A percentile compares a stretch with the other conserved stretches of the same genome.
Evolutionary conservation across 768 basidiomycete genomes (phyloP).

Genomic region (Naganishia kalamii): DNA sequence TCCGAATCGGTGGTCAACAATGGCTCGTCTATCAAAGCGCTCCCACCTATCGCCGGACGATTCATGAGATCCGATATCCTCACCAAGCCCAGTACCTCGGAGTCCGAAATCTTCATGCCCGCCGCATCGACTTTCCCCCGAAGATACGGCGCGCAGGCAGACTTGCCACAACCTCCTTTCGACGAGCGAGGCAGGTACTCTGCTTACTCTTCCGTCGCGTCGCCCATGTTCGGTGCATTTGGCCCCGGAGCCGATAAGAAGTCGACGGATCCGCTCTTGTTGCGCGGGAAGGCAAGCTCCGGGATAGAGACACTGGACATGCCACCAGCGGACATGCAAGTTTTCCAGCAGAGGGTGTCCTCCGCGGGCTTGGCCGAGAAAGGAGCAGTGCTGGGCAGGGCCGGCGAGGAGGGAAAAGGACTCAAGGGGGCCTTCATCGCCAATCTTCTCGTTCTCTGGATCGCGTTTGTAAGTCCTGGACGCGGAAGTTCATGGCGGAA

Average conservation of each 20-base stretch:
- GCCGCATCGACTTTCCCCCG: neutral
- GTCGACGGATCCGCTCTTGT: slow-evolving; percentile 22
- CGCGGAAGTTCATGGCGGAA: neutral
- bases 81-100: neutral
- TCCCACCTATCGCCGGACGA: neutral
- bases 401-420: too few relatives aligned
- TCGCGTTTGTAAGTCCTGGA: slow-evolving; percentile 14
- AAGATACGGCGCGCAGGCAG: neutral
- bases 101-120: slow-evolving; percentile 10
- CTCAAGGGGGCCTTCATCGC: neutral
- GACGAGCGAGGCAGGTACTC: neutral
- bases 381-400: neutral
- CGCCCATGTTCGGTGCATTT: slow-evolving; percentile 1
- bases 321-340: neutral
- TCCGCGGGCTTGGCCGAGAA: too few relatives aligned
- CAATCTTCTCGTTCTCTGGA: slow-evolving; percentile 9
- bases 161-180: neutral
- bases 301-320: neutral
- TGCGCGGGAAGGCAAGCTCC: neutral
- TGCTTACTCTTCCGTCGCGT: neutral
- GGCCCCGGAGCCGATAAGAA: neutral
- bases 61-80: neutral
- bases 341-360: too few relatives aligned
- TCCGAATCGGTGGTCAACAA: too few relatives aligned
- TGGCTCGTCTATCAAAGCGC: too few relatives aligned